These are phyloP conservation scores for Blastobotrys buckinghamii DNA, from an alignment of 1,139 yeast genomes.

Conservation along the genomic window DNA sequence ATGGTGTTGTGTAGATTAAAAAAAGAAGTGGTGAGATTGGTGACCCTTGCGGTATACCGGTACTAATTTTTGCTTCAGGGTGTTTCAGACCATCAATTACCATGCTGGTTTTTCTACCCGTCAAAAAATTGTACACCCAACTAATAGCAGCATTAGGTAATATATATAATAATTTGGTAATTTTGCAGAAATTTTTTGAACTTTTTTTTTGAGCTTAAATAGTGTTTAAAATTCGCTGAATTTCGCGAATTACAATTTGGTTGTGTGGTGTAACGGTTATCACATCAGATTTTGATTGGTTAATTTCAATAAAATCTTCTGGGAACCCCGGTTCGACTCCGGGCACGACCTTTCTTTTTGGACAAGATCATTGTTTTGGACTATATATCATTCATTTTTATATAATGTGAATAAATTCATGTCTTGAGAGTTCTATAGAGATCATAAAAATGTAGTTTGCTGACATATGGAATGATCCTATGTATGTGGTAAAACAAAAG, in stretches of 20 bases:
- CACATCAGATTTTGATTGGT: slow-evolving; percentile 25
- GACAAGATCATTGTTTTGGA: too few relatives aligned
- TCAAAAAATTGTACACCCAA: not conserved
- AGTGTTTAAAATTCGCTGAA: too few relatives aligned
- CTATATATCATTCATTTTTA: too few relatives aligned
- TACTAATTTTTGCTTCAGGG: not conserved
- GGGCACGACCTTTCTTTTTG: slow-evolving; percentile 23
- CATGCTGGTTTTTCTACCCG: not conserved
- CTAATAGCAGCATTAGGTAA: too few relatives aligned
- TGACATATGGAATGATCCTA: too few relatives aligned
- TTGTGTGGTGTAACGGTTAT: slow-evolving; percentile 19
- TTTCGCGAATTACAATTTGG: too few relatives aligned
- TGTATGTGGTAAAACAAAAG: not conserved
- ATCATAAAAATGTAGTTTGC: too few relatives aligned
- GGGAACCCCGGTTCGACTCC: slow-evolving; percentile 29
- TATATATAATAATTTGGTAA: too few relatives aligned
- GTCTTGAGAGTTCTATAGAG: too few relatives aligned
- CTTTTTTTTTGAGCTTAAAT: too few relatives aligned
- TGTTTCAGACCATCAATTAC: not conserved
- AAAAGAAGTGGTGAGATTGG: slow-evolving; percentile 20
- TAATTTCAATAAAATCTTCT: slow-evolving; percentile 14
- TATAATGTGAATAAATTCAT: too few relatives aligned
- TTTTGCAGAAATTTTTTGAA: too few relatives aligned
- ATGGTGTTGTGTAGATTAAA: slow-evolving; percentile 16
- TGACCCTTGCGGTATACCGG: slow-evolving; percentile 21